These are phyloP conservation scores for Sclerotinia borealis DNA, from an alignment of 2,329 filamentous ascomycete genomes.

Conservation along the genomic window DNA sequence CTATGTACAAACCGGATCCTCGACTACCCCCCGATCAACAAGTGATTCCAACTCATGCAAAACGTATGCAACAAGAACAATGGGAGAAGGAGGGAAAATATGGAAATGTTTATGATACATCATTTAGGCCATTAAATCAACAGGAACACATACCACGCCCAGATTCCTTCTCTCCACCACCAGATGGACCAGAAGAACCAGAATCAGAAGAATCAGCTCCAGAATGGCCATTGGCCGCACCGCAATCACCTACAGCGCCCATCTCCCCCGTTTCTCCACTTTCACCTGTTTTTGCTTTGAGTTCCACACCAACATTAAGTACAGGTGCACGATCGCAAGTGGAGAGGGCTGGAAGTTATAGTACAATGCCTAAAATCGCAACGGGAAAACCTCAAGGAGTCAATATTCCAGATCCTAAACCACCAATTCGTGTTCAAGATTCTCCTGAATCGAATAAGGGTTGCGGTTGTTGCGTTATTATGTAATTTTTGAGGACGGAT, in stretches of 20 bases:
- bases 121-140: constrained; percentile 72
- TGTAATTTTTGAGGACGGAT: constrained; percentile 32
- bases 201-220: constrained; percentile 23
- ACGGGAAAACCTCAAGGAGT: constrained; percentile 36
- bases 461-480: constrained; percentile 47
- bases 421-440: constrained; percentile 47
- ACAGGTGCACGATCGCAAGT: constrained; percentile 39
- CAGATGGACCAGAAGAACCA: constrained; percentile 13
- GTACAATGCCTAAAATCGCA: constrained; percentile 35
- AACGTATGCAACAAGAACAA: constrained; percentile 84
- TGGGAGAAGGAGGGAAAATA: constrained; percentile 91
- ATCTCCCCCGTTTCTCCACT: neutral
- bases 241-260: constrained; percentile 13
- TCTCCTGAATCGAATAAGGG: constrained; percentile 43
- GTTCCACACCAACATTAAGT: constrained; percentile 41
- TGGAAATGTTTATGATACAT: constrained; percentile 77
- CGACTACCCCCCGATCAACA: constrained; percentile 92
- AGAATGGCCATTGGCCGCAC: constrained; percentile 54
- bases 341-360: constrained; percentile 42
- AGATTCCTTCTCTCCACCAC: constrained; percentile 46
- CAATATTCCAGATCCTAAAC: constrained; percentile 29
- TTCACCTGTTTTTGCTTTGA: neutral
- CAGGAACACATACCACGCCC: constrained; percentile 68
- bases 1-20: constrained; percentile 93
- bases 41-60: constrained; percentile 88